Conservation (phyloP, 257 asterid species). For the Solanum paucissectum region DNA sequence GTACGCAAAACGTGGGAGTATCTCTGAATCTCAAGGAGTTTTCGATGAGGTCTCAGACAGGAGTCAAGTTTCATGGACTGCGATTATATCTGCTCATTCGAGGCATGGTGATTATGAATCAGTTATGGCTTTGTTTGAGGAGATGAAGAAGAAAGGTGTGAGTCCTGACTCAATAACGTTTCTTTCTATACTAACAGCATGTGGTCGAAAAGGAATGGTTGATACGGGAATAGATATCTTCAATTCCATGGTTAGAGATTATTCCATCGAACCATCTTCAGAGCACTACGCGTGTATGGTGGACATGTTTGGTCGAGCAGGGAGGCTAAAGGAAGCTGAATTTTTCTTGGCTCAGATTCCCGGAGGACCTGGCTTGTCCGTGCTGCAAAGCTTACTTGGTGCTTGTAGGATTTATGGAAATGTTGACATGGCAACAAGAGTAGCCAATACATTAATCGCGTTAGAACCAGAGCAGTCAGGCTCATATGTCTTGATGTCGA, state of each 20-base stretch:
- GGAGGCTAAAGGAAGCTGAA: slow-evolving; percentile 74
- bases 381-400: slow-evolving; percentile 78
- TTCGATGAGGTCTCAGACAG: slow-evolving; percentile 40
- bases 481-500: slow-evolving; percentile 77
- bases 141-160: slow-evolving; percentile 48
- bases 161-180: slow-evolving; percentile 77
- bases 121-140: slow-evolving; percentile 51
- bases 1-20: slow-evolving; percentile 93
- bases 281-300: slow-evolving; percentile 82
- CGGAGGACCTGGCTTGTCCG: slow-evolving; percentile 72
- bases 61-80: slow-evolving; percentile 76
- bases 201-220: slow-evolving; percentile 74
- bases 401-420: slow-evolving; percentile 65
- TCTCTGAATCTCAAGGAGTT: slow-evolving; percentile 53
- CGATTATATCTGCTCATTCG: slow-evolving; percentile 76
- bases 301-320: slow-evolving; percentile 89
- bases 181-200: slow-evolving; percentile 71
- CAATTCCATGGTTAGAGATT: slow-evolving; percentile 44
- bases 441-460: slow-evolving; percentile 44
- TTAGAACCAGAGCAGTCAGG: slow-evolving; percentile 73
- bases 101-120: slow-evolving; percentile 77
- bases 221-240: slow-evolving; percentile 52
- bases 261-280: slow-evolving; percentile 40
- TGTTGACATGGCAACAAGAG: slow-evolving; percentile 58
- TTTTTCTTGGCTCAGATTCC: slow-evolving; percentile 48